Evolutionary conservation across 306 rosid species (phyloP).

Genomic region (Carpinus fangiana): DNA sequence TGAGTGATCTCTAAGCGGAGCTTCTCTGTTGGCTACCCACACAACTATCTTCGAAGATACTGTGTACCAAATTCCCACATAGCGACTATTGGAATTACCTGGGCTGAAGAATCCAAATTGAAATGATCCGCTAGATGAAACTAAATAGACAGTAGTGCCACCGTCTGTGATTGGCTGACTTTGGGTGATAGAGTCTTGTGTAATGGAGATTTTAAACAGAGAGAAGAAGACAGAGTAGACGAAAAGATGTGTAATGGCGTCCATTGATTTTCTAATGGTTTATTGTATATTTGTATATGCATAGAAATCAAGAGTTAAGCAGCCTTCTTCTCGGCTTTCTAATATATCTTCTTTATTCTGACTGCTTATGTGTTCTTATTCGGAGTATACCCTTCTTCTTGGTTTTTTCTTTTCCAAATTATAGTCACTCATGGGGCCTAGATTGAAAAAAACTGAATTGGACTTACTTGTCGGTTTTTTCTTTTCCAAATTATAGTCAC

Average conservation of each 20-base stretch:
- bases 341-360: too few relatives aligned
- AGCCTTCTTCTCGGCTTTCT: too few relatives aligned
- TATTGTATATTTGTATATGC: too few relatives aligned
- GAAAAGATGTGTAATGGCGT: not conserved
- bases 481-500: too few relatives aligned
- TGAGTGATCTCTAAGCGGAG: not conserved
- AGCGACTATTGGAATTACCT: not conserved
- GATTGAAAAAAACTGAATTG: too few relatives aligned
- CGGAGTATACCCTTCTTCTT: too few relatives aligned
- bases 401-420: too few relatives aligned
- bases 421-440: too few relatives aligned
- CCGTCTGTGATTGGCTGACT: constrained; percentile 37
- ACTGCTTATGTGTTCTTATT: too few relatives aligned
- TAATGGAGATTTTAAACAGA: constrained; percentile 8
- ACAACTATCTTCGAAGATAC: not conserved
- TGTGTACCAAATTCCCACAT: not conserved
- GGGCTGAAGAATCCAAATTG: not conserved
- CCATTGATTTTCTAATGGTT: not conserved
- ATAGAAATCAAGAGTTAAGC: too few relatives aligned
- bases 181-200: constrained; percentile 31
- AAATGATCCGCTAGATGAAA: not conserved
- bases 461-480: too few relatives aligned
- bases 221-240: not conserved
- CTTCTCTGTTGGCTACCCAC: not conserved
- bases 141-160: not conserved